Conservation (phyloP, 805 yeast species). For the Yarrowia bubula region DNA sequence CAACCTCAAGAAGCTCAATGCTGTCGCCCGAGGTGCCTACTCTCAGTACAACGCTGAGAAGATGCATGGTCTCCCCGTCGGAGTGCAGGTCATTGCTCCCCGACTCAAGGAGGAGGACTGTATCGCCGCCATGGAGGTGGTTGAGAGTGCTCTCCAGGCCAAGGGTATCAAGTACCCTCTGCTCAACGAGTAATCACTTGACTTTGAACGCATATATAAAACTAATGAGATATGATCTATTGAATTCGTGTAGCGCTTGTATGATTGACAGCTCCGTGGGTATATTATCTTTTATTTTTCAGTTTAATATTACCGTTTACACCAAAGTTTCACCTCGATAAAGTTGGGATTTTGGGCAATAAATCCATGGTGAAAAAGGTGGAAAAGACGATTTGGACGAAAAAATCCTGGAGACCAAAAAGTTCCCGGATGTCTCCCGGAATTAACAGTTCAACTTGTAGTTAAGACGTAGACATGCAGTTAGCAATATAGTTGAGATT, state of each 20-base stretch:
- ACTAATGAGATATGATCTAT: conserved; percentile 19
- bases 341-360: too few relatives aligned
- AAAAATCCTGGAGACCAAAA: too few relatives aligned
- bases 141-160: conserved; percentile 40
- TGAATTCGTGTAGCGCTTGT: background rate
- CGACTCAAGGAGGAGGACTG: conserved; percentile 63
- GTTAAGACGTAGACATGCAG: too few relatives aligned
- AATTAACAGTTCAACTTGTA: too few relatives aligned
- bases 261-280: too few relatives aligned
- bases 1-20: conserved; percentile 38
- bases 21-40: conserved; percentile 47
- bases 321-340: too few relatives aligned
- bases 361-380: too few relatives aligned
- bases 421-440: too few relatives aligned
- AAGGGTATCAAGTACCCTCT: conserved; percentile 36
- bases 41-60: conserved; percentile 51
- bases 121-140: conserved; percentile 47
- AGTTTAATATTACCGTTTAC: too few relatives aligned
- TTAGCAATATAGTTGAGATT: too few relatives aligned
- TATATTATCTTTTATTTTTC: too few relatives aligned
- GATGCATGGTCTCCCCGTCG: conserved; percentile 59
- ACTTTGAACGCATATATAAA: conserved; percentile 1
- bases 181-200: conserved; percentile 31
- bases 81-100: conserved; percentile 63
- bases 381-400: too few relatives aligned